Percentiles rank a stretch among this genome's conserved stretches.
phyloP scores from a whole-genome alignment of 352 stramenopile genomes.

The Pilasporangium apinafurcum region DNA sequence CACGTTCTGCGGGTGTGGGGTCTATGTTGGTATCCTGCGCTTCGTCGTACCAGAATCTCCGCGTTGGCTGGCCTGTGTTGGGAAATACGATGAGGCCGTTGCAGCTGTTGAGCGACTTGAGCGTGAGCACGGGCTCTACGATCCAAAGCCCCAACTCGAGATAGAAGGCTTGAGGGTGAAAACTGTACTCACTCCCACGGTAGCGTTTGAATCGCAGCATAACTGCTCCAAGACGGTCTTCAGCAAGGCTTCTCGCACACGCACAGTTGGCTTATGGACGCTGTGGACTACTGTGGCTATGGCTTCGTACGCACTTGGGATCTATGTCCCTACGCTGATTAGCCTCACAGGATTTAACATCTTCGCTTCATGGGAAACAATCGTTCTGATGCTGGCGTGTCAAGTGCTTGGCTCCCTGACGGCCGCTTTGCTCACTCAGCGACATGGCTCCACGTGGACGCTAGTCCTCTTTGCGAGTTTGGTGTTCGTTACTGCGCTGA shows the following conservation, averaged over 20 bases:
- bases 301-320: neutral
- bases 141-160: neutral
- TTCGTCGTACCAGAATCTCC: conserved; percentile 1
- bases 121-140: conserved; percentile 1
- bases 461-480: neutral
- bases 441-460: neutral
- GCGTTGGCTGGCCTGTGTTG: neutral
- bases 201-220: no score
- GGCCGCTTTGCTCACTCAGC: neutral
- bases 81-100: conserved; percentile 5
- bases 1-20: neutral
- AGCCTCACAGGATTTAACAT: neutral
- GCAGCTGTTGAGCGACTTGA: conserved; percentile 3
- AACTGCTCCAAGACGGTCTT: no score
- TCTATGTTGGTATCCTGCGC: neutral
- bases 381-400: no score
- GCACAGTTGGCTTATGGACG: conserved; percentile 1
- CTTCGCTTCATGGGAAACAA: neutral
- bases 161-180: no score
- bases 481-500: neutral
- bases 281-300: neutral
- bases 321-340: neutral
- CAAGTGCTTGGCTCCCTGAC: neutral
- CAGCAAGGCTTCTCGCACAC: neutral
- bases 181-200: no score